phyloP scores from a whole-genome alignment of 106 monocot species.

The Amphibolis antarctica region DNA sequence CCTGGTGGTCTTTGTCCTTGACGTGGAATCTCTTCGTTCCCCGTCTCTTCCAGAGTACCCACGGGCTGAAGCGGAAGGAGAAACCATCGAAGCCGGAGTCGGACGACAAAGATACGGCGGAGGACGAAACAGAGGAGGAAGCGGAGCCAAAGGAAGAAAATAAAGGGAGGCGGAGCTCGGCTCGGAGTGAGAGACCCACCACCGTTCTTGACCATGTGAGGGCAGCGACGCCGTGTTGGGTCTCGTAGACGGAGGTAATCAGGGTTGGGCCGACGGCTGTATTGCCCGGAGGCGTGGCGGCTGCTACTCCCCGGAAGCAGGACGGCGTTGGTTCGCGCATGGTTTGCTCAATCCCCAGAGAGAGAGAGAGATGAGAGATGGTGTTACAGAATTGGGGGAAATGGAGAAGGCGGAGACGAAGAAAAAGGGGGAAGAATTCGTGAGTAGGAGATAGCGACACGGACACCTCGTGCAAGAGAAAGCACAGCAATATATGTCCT shows the following conservation, averaged over 20 bases:
- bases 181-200: constrained; percentile 54
- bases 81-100: constrained; percentile 9
- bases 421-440: too few species aligned
- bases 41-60: constrained; percentile 58
- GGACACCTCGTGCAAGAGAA: too few species aligned
- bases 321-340: constrained; percentile 36
- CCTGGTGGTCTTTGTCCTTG: neutral
- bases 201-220: constrained; percentile 68
- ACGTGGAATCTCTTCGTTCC: constrained; percentile 39
- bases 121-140: neutral
- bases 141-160: constrained; percentile 15
- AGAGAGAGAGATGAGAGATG: too few species aligned
- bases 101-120: constrained; percentile 1
- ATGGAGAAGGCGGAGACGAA: too few species aligned
- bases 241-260: constrained; percentile 75
- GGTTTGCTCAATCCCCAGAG: too few species aligned
- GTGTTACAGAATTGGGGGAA: too few species aligned
- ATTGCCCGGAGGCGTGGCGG: constrained; percentile 13
- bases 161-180: constrained; percentile 32
- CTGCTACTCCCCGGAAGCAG: constrained; percentile 27
- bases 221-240: constrained; percentile 38
- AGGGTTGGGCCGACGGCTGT: constrained; percentile 38
- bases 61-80: constrained; percentile 52
- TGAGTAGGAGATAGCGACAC: too few species aligned
- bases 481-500: too few species aligned